Evolutionary conservation across 495 filamentous ascomycete species (phyloP), one percentile per base, ranked within the genome.

Genomic region (Trichocladium uniseriatum): DNA sequence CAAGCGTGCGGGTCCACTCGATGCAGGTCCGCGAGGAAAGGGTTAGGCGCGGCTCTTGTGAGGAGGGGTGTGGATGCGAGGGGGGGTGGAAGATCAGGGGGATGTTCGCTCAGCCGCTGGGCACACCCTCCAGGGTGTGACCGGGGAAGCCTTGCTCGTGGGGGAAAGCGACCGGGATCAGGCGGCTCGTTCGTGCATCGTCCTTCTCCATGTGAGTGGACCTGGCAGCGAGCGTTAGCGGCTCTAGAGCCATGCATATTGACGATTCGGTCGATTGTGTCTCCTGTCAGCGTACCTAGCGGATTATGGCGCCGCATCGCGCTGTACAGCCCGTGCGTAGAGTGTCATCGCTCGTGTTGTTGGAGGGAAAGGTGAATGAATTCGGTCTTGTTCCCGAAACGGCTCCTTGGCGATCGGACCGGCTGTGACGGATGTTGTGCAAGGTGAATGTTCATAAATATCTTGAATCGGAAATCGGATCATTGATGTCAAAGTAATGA

Each of bases 21-120:
- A 63, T 48, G 64, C 64, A 67, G 58, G 60, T 67, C 60, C 64
- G 31, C 58, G 58, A 55, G 51, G 42, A 65, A 49, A 42, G 22
- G 55, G 62, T 53, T 58, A 65, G 52, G 54, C 60, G 54, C 54
- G 48, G 53, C 43, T 49, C 22, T 24, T 39, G 13, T 8, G 31
- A 36, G 34, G 48, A 34, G 45, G 46, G 43, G 46, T 24, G 54
- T 41, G 28, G 45, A 37, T 16, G 21, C 16, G 21, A 15, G 28
- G 45, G 28, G 35, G 21, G 28, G 40, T 45, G 40, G 15, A 44
- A 15, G 36, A 14, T 45, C n/a, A 29, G 27, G 10, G 10, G 27
- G 10, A 5, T 32, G 9, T 32, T 32, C 5, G 31, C 31, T 3
- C 13, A 11, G 51, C 31, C 34, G 44, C 41, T 56, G 29, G 52